Evolutionary conservation across 2,329 filamentous ascomycete species (phyloP), one percentile per base, ranked within the genome.

Genomic region (Hypomyces rosellus): DNA sequence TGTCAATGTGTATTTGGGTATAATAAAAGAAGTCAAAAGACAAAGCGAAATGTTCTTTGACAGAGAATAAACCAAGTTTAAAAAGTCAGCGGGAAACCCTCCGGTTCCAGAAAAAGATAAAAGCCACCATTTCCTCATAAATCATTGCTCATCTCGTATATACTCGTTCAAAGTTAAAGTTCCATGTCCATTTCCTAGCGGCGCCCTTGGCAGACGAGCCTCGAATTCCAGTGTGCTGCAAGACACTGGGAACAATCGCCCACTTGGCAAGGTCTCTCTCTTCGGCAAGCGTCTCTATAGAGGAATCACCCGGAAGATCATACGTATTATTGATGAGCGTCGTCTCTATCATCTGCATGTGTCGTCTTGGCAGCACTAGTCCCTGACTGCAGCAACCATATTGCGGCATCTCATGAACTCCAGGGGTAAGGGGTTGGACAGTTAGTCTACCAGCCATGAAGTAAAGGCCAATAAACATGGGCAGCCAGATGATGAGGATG

Each of bases 371-470:
- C 36, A 67, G 66, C 2, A 65, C 58, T 3, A 68, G 55, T 0
- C 65, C 65, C 48, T 68, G 66, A 5, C 65, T 63, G 40, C 66
- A 69, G 36, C 66, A 68, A 7, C 66, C 66, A 34, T 67, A 67
- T 9, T 54, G 56, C 1, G 63, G 57, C 65, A 68, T 68, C 54
- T 66, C 59, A 1, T 58, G 59, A 6, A 68, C 55, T 1, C 64
- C 64, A 4, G 25, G 38, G 3, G 38, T 50, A 5, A 59, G 49
- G 0, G 61, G 61, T 22, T 49, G 52, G 7, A 64, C 59, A 6
- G 61, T 47, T 1, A 65, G 46, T 2, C 63, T 55, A 3, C 64
- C 64, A 6, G 60, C 58, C 37, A 65, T 53, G 33, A 65, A 66
- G 49, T 60, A 63, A 11, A 66, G 46, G 0, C 18, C 37, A 3